These are phyloP conservation scores for Cupressus sempervirens DNA, from an alignment of 75 land plant species.

Conservation along the genomic window DNA sequence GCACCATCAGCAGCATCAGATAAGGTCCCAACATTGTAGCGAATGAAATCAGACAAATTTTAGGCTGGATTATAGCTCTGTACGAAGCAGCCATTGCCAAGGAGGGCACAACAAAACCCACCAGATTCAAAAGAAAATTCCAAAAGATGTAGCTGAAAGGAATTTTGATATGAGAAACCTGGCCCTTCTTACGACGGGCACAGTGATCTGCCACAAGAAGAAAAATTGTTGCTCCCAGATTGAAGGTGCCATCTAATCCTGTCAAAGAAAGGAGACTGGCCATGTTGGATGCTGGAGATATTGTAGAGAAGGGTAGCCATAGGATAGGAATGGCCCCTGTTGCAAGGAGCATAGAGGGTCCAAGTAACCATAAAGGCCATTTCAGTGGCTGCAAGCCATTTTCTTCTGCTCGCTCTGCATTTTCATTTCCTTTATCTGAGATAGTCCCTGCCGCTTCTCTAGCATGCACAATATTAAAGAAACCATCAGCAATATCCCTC, in stretches of 20 bases:
- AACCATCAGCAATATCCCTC: neutral
- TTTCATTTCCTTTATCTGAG: neutral
- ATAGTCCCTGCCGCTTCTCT: neutral
- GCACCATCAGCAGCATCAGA: constrained; percentile 50
- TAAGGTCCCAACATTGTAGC: constrained; percentile 56
- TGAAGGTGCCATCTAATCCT: constrained; percentile 70
- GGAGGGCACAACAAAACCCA: constrained; percentile 45
- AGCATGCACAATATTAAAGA: neutral
- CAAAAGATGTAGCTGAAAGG: constrained; percentile 55
- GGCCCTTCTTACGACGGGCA: constrained; percentile 25
- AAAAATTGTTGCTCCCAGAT: constrained; percentile 67
- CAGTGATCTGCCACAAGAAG: constrained; percentile 69
- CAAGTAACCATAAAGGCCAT: constrained; percentile 78
- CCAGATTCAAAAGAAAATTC: constrained; percentile 40
- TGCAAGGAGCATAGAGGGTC: constrained; percentile 50
- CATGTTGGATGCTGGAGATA: constrained; percentile 52
- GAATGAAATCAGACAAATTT: constrained; percentile 38
- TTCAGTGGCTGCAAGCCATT: constrained; percentile 28
- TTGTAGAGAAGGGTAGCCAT: constrained; percentile 58
- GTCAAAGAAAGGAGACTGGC: constrained; percentile 58
- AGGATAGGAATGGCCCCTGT: constrained; percentile 64
- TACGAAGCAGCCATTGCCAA: constrained; percentile 27
- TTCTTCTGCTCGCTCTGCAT: neutral
- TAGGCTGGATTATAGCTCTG: constrained; percentile 37
- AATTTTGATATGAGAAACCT: constrained; percentile 12